Evolutionary conservation across 2,329 filamentous ascomycete genomes (phyloP).

Genomic region (Ceratocystis albifundus): DNA sequence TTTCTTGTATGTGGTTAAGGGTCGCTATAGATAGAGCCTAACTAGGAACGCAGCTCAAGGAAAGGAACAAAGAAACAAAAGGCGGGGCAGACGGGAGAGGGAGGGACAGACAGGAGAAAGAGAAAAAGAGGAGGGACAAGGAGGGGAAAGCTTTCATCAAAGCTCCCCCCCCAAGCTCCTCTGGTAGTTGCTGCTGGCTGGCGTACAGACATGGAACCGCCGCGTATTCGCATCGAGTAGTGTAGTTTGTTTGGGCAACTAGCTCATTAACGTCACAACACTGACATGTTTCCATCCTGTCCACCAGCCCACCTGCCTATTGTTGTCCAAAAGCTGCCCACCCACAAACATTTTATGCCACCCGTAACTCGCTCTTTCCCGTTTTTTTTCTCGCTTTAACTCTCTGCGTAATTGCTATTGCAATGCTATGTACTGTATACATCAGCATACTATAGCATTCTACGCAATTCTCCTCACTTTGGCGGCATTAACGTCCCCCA

Average conservation of each 20-base stretch:
- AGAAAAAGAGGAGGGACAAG: slow-evolving; percentile 9
- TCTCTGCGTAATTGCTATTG: neutral
- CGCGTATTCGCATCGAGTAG: neutral
- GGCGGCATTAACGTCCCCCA: neutral
- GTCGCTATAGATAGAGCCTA: neutral
- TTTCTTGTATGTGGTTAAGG: no score
- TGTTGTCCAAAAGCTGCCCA: no score
- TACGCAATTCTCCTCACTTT: neutral
- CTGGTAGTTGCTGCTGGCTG: neutral
- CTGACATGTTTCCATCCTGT: neutral
- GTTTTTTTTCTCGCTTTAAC: no score
- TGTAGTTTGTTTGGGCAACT: neutral
- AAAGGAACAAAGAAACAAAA: neutral
- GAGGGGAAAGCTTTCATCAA: neutral
- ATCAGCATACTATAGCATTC: neutral
- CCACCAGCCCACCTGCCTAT: neutral
- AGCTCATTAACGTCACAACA: neutral
- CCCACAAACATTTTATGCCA: no score
- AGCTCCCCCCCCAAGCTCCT: slow-evolving; percentile 5
- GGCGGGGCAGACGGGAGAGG: neutral
- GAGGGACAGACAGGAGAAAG: neutral
- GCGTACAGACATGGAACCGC: neutral
- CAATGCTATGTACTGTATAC: neutral
- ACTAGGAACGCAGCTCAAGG: neutral
- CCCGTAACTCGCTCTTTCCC: no score